Percentiles rank a stretch among this genome's conserved stretches.
Evolutionary conservation across 1,284 basidiomycete species (phyloP).

Genomic region (Puccinia polysora): DNA sequence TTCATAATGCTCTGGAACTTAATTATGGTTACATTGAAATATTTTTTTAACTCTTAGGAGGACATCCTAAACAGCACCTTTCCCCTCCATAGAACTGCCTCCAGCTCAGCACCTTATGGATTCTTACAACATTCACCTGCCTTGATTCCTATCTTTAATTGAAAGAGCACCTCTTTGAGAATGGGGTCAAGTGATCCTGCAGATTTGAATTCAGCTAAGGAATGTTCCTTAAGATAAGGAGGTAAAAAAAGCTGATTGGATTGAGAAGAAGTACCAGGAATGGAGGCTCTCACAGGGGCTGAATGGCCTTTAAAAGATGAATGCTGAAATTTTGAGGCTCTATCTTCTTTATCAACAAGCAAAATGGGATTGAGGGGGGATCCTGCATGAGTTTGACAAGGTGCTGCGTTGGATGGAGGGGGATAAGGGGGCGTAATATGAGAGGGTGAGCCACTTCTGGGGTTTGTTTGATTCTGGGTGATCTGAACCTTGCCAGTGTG

Average conservation of each 20-base stretch:
- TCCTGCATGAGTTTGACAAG: slow-evolving; percentile 12
- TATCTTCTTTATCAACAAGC: slow-evolving; percentile 35
- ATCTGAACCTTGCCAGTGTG: no score
- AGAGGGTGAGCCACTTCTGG: background rate
- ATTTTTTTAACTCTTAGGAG: no score
- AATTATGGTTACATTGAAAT: no score
- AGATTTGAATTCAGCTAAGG: slow-evolving; percentile 5
- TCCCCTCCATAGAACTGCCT: no score
- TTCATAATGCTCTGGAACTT: no score
- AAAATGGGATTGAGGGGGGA: slow-evolving; percentile 27
- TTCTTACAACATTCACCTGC: slow-evolving; percentile 34
- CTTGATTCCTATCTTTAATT: slow-evolving; percentile 33
- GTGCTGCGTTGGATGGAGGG: background rate
- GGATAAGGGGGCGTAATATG: background rate
- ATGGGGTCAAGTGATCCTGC: slow-evolving; percentile 6
- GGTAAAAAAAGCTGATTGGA: background rate
- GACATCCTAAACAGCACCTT: no score
- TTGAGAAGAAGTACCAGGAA: slow-evolving; percentile 1
- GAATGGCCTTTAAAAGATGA: background rate
- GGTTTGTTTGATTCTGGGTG: background rate
- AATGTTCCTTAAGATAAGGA: slow-evolving; percentile 23
- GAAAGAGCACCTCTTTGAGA: slow-evolving; percentile 13
- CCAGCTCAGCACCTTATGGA: no score
- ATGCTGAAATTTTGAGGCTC: background rate
- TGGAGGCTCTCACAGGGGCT: background rate